Base-by-base conservation (phyloP, 2,329 filamentous ascomycete species). In the Pyrenophora teres region DNA sequence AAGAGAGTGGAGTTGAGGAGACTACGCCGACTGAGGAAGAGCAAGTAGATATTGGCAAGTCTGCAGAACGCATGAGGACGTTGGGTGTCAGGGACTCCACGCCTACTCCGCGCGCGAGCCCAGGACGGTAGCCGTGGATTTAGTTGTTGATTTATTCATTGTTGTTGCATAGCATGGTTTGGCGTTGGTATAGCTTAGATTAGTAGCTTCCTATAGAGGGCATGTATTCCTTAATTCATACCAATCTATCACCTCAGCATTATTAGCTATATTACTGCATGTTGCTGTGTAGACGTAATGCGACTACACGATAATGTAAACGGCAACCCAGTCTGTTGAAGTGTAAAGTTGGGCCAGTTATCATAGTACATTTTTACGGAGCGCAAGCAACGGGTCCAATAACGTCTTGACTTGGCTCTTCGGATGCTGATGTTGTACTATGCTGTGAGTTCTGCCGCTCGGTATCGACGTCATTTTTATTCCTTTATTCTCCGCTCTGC, bases 21-120 rank as follows among this genome's bases (percentile, higher is more conserved):
- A 12, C 36, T 12, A 61, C 61, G 1, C 65, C 60, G 2, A 62
- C 50, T 15, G 48, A 50, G 7, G 54, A 57, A 2, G 19, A 5
- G 8, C 13, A 55, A 2, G 43, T 33, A 0, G 63, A 64, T 27
- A 47, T 41, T 3, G 35, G 37, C 4, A 33, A 32, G 4, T 16
- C 25, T 6, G 23, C 21, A 15, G 23, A 48, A 15, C 16, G 47
- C 4, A 36, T 64, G 39, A 52, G 38, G 16, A 35, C 39, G 7
- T 41, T 70, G 35, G 44, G 63, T 12, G 15, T 68, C 1, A 51
- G 41, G 15, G 67, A 70, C 12, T 16, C 54, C 9, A 60, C 56
- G 13, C 60, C 65, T 0, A 67, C 67, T 25, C 64, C 66, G 3
- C 51, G 52, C 38, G 52, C 35, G 5, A 60, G 56, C 30, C 54